Evolutionary conservation across 2,329 filamentous ascomycete species (phyloP), one percentile per base, ranked within the genome.

Genomic region (Ceratocystis eucalypticola): DNA sequence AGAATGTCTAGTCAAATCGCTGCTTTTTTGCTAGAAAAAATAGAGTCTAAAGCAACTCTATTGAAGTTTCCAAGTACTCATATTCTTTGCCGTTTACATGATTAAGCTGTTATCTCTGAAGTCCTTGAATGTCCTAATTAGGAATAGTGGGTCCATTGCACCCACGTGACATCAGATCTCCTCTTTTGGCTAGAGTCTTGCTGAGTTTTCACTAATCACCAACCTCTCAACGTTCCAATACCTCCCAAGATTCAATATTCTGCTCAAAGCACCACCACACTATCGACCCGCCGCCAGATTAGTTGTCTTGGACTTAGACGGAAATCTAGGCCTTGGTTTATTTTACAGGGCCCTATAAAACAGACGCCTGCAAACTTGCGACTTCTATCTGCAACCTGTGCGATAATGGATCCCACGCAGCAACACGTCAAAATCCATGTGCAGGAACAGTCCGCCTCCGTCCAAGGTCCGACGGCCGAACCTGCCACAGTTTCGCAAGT

Each of bases 211-310:
- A 65, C 66, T 68, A 68, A 63, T 48, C 61, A 41, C 66, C 66
- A 68, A 68, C 66, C 64, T 63, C 64, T 61, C 48, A 48, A 50
- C 64, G 61, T 55, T 68, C 66, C 48, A 65, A 65, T 65, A 48
- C 41, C 64, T 50, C 59, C 66, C 66, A 61, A 61, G 41, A 65
- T 65, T 68, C 28, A 59, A 59, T 59, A 59, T 33, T 59, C 55
- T 59, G 55, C 55, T 59, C 12, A 28, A 59, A 59, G 55, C 55
- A 59, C 25, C 55, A 10, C 48, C 37, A 41, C 10, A 28, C 48
- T 53, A 53, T 53, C 48, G 22, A 53, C 22, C 48, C 48, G 48
- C 48, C 48, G 48, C 48, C 48, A 53, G 25, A 25, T 15, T 28
- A 25, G 33, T 20, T 59, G 30, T 20, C 5, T 33, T 59, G 28